Evolutionary conservation across 768 basidiomycete genomes (phyloP), one percentile per base, ranked within the genome.

Genomic region (Candolleomyces eurysporus): DNA sequence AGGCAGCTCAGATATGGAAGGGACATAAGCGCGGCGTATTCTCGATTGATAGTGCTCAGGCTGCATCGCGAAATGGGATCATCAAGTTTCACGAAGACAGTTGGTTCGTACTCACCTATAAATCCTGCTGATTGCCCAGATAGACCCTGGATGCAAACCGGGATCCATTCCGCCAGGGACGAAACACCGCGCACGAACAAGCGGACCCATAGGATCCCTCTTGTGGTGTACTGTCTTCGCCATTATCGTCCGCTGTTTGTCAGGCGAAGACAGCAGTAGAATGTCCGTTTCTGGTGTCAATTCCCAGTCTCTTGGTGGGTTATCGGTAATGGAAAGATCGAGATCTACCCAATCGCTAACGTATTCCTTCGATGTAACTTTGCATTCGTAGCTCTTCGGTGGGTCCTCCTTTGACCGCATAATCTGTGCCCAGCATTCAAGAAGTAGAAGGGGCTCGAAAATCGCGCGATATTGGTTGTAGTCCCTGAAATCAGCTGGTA

Each of bases 361-460:
- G 69, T 85, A 91, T 62, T 84, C 83, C 17, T 91, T 86, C 16
- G 85, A 83, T 30, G 77, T 79, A 46, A 98, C 81, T 61, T 84
- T 87, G 73, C 85, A 86, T 26, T 82, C 77, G 65, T 86, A 84
- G 1, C 72, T 70, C 6, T 87, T 82, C 50, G 75, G 78, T 8
- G 61, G 63, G 59, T 89, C 87, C 55, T 91, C 88, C 69, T 92
- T 93, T 5, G 92, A 86, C 64, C 92, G 86, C 8, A 80, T 68
- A 22, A 96, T 82, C 69, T 96, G 93, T 31, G 89, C 85, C 96
- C 97, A 98, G 63, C 92, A 88, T 74, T 99, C 97, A 61, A 92
- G 76, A 19, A 95, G 75, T 30, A 98, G 76, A 16, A 98, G 80
- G 2, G 96, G 95, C 69, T 93, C 87, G 71, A 97, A 94, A 49